Evolutionary conservation across 1,284 basidiomycete species (phyloP).

Genomic region (Mixia osmundae): DNA sequence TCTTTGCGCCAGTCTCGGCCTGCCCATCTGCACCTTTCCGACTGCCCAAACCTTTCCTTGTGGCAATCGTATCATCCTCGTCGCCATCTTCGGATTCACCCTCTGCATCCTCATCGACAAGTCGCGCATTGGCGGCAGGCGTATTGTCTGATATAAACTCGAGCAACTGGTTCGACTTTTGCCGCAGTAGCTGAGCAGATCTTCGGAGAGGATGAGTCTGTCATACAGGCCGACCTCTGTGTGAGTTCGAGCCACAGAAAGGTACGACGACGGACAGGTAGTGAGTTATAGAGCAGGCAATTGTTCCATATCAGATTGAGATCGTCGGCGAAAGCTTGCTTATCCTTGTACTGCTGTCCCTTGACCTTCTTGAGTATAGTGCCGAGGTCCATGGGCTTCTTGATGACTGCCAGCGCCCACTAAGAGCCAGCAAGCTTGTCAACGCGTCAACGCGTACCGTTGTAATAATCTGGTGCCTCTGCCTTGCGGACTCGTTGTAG

Average conservation of each 20-base stretch:
- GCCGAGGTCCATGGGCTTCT: slow-evolving; percentile 78
- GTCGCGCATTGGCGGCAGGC: not conserved
- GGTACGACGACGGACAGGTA: slow-evolving; percentile 35
- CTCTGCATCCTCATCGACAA: slow-evolving; percentile 1
- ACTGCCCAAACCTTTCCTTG: slow-evolving; percentile 1
- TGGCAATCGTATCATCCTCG: slow-evolving; percentile 1
- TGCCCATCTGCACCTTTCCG: not conserved
- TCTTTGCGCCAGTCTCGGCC: not conserved
- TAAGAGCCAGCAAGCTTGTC: slow-evolving; percentile 2
- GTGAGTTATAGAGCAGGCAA: slow-evolving; percentile 74
- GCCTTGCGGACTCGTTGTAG: slow-evolving; percentile 63
- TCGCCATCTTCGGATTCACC: slow-evolving; percentile 4
- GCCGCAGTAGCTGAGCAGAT: slow-evolving; percentile 47
- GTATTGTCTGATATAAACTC: slow-evolving; percentile 52
- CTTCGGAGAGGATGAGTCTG: slow-evolving; percentile 54
- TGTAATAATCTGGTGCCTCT: slow-evolving; percentile 74
- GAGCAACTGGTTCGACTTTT: slow-evolving; percentile 58
- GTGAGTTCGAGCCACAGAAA: not conserved
- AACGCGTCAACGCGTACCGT: slow-evolving; percentile 30
- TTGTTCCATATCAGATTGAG: slow-evolving; percentile 93
- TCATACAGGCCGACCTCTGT: not conserved
- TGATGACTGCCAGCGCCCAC: slow-evolving; percentile 38
- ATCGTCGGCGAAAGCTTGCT: slow-evolving; percentile 78
- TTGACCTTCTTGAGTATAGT: slow-evolving; percentile 86
- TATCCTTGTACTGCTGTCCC: slow-evolving; percentile 68